These are phyloP conservation scores for Magnusiomyces suaveolens DNA, from an alignment of 1,139 yeast species.

Conservation along the genomic window DNA sequence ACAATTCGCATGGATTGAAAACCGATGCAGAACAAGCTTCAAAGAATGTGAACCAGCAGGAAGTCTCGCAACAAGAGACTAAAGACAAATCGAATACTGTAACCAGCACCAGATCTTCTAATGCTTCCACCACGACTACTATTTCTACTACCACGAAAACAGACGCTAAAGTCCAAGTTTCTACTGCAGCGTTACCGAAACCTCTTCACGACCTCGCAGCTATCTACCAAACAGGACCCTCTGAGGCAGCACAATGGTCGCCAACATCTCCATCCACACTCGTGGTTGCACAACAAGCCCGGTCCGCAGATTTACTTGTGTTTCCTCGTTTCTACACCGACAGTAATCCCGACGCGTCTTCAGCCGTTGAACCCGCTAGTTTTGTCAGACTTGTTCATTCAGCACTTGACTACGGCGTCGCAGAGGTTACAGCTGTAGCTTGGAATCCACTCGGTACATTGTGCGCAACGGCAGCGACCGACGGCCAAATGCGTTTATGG, in stretches of 20 bases:
- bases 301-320: constrained; percentile 10
- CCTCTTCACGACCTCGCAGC: constrained; percentile 8
- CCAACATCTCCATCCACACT: constrained; percentile 17
- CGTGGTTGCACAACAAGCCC: constrained; percentile 18
- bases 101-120: too few species aligned
- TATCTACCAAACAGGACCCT: constrained; percentile 13
- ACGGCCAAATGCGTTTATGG: constrained; percentile 30
- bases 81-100: too few species aligned
- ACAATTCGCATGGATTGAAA: too few species aligned
- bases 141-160: background rate
- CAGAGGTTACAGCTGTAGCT: constrained; percentile 25
- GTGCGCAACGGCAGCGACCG: constrained; percentile 29
- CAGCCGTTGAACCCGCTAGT: constrained; percentile 3
- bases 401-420: constrained; percentile 15
- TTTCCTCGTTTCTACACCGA: constrained; percentile 8
- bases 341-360: constrained; percentile 2
- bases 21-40: too few species aligned
- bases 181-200: constrained; percentile 9
- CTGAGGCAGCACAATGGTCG: constrained; percentile 22
- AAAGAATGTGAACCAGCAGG: too few species aligned
- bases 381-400: constrained; percentile 9
- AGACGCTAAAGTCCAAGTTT: constrained; percentile 12
- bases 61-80: too few species aligned
- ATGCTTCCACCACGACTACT: background rate
- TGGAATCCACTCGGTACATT: constrained; percentile 27